Conservation (phyloP, 1,284 basidiomycete species). For the Sphaerobolus stellatus region DNA sequence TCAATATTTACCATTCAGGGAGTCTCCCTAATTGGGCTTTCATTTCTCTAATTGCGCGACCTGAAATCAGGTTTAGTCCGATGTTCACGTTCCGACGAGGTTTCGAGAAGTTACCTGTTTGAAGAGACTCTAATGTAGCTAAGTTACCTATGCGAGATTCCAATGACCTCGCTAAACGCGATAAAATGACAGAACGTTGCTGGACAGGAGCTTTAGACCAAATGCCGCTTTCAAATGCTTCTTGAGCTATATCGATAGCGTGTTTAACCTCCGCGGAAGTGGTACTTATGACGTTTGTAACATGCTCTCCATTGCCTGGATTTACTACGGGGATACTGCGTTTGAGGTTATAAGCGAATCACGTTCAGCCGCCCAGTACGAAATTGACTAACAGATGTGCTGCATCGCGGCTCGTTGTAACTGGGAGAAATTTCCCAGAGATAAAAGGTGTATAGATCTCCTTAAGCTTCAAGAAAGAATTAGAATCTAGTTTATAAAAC, state of each 20-base stretch:
- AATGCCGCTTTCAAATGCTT: slow-evolving; percentile 57
- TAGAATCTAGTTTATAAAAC: neutral
- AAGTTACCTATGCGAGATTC: slow-evolving; percentile 56
- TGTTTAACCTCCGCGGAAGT: slow-evolving; percentile 47
- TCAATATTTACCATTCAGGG: slow-evolving; percentile 69
- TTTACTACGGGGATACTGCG: slow-evolving; percentile 58
- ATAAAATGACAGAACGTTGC: slow-evolving; percentile 63
- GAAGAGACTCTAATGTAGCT: slow-evolving; percentile 66
- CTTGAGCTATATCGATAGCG: slow-evolving; percentile 56
- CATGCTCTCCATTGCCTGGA: slow-evolving; percentile 61
- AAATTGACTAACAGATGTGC: neutral
- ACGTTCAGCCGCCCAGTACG: neutral
- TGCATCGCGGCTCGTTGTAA: neutral
- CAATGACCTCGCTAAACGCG: slow-evolving; percentile 60
- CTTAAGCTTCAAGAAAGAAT: neutral
- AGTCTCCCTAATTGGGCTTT: slow-evolving; percentile 68
- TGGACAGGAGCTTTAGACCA: slow-evolving; percentile 65
- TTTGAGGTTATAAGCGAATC: neutral
- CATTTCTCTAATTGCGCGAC: slow-evolving; percentile 77
- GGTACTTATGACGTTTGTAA: slow-evolving; percentile 36
- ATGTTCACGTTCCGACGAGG: neutral
- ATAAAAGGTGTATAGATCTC: slow-evolving; percentile 7
- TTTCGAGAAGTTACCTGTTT: slow-evolving; percentile 56
- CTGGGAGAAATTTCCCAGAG: neutral
- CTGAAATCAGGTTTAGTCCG: slow-evolving; percentile 6